Base-by-base conservation (phyloP, 371 early-diverging fungal genomes). In the Mucor lusitanicus region DNA sequence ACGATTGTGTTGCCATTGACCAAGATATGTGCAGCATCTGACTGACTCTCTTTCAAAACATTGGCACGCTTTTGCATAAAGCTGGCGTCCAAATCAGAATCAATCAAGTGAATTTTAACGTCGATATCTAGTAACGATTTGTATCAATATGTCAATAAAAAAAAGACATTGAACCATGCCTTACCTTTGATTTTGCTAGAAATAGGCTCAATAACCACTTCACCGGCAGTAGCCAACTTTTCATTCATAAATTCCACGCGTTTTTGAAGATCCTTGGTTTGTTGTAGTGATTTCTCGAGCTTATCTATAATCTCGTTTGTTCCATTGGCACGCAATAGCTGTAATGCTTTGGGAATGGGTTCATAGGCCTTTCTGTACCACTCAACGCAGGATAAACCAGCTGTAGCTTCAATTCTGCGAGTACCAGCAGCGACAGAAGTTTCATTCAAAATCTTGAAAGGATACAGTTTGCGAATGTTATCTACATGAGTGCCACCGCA, bases 401-500 rank as follows among this genome's bases (percentile, higher is more conserved):
- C 92, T 11, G 88, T 87, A 1, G 94, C 94, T 64, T 93, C 94
- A 44, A 93, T 92, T 32, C 94, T 83, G 28, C 93, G 77, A 13
- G 91, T 91, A 83, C 87, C 91, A 1, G 91, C 90, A 32, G 91
- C 91, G 8, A 91, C 87, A 2, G 91, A 90, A 12, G 88, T 83
- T 68, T 91, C 91, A 0, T 78, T 80, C 3, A 88, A 61, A 7
- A 92, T 90, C 59, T 88, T 87, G 79, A 93, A 91, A 11, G 94
- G 94, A 67, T 85, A 91, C 25, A 90, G 69, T 19, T 76, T 80
- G 0, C 80, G 72, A 0, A 91, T 76, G 46, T 87, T 72, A 19
- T 80, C 78, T 30, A 92, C 86, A 73, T 93, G 94, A 0, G 94
- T 93, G 27, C 94, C 94, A 64, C 90, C 88, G 68, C 94, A 93